Evolutionary conservation across 371 early-diverging fungal species (phyloP), one percentile per base, ranked within the genome.

Genomic region (Saksenaea vasiformis): DNA sequence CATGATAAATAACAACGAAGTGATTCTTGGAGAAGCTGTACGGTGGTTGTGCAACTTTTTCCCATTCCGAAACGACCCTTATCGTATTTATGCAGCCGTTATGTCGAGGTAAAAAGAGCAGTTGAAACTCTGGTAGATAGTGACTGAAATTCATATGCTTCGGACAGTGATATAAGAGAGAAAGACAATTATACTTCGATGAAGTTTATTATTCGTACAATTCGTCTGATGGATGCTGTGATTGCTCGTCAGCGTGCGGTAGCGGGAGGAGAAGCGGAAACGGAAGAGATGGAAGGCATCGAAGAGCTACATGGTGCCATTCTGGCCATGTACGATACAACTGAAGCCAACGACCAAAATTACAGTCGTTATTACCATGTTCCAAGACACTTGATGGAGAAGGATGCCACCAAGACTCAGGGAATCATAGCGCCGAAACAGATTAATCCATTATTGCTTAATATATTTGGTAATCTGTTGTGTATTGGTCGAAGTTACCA

Each of bases 391-490:
- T 1, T 36, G 8, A 0, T 62, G 17, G 14, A 55, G 27, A n/a
- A 59, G 43, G 19, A 34, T 9, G 11, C 28, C 27, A 41, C 41
- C 53, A n/a, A 58, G 24, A 54, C 51, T 8, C 27, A 37, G 56
- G 54, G 28, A 19, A 47, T 51, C 24, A 22, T 11, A 1, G 24
- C 54, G 9, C 66, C 68, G 4, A 64, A 27, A 1, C 47, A 65
- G 24, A 61, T 58, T 5, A 79, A 76, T 54, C 82, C 87, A 1
- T 27, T 77, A 17, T 68, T 93, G 35, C 61, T 87, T 17, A 71
- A 80, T 9, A 43, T 89, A 1, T 80, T 87, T 71, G 95, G 89
- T 1, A 81, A 88, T 61, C 74, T 90, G 22, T 61, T 89, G 66
- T 66, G 72, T n/a, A 61, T 73, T 9, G 84, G 84, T 1, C 73